Evolutionary conservation across 352 stramenopile species (phyloP).

Genomic region (Phytophthora fragariae): DNA sequence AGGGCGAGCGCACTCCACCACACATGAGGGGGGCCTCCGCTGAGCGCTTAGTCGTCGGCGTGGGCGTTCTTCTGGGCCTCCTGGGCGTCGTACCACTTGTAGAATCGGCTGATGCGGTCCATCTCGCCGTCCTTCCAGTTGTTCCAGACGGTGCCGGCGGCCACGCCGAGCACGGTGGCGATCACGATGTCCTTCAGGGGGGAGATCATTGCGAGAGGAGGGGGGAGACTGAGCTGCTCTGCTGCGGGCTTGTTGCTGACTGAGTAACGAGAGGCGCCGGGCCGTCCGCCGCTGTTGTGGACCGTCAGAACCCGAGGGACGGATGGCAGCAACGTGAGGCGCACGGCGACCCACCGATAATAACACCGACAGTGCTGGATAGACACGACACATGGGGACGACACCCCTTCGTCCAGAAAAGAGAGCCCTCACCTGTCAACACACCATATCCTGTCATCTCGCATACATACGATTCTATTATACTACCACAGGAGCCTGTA

Average conservation of each 20-base stretch:
- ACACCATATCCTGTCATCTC: neutral
- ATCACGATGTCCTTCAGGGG: constrained; percentile 86
- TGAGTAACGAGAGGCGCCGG: constrained; percentile 32
- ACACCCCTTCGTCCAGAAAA: constrained; percentile 27
- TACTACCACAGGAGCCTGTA: neutral
- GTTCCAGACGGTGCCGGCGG: constrained; percentile 65
- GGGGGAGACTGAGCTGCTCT: constrained; percentile 21
- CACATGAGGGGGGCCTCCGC: neutral
- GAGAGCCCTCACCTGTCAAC: neutral
- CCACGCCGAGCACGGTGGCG: constrained; percentile 69
- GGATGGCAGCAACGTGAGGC: constrained; percentile 15
- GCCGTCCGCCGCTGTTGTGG: constrained; percentile 7
- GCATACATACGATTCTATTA: neutral
- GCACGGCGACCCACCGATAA: neutral
- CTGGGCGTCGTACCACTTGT: constrained; percentile 84
- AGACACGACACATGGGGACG: constrained; percentile 41
- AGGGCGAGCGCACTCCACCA: constrained; percentile 4
- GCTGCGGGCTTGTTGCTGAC: constrained; percentile 31
- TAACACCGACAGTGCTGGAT: constrained; percentile 10
- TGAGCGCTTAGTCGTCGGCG: constrained; percentile 44
- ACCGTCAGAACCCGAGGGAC: constrained; percentile 33
- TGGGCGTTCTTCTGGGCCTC: constrained; percentile 64
- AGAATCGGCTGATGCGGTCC: constrained; percentile 79
- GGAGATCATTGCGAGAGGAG: constrained; percentile 61
- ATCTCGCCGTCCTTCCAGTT: constrained; percentile 74